Evolutionary conservation across 345 rosid genomes (phyloP).

Genomic region (Eucalyptus tenuipes): DNA sequence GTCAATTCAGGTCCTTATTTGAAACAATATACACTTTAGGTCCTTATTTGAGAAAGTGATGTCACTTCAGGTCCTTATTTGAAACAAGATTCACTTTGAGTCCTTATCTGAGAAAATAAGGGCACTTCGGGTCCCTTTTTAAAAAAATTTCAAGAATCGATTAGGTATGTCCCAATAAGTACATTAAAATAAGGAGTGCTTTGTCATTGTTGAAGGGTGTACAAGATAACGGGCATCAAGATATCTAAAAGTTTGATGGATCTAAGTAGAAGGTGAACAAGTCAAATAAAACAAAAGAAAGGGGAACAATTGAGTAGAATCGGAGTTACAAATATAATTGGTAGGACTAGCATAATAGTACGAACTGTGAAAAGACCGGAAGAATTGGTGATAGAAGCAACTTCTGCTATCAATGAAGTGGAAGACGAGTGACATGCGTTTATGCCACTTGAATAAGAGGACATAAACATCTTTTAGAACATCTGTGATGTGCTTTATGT

Average conservation of each 20-base stretch:
- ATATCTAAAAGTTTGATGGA: too few species aligned
- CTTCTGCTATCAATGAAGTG: fast-evolving
- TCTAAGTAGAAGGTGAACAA: background rate
- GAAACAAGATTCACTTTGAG: too few species aligned
- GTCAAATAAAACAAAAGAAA: background rate
- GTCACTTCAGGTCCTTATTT: too few species aligned
- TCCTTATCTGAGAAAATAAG: too few species aligned
- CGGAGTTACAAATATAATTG: background rate
- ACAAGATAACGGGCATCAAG: fast-evolving
- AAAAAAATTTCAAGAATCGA: too few species aligned
- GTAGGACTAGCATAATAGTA: fast-evolving
- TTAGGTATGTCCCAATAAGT: background rate
- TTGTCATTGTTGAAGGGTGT: background rate
- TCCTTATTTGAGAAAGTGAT: too few species aligned
- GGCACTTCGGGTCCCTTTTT: too few species aligned
- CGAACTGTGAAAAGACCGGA: fast-evolving
- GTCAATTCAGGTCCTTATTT: too few species aligned
- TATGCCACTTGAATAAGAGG: background rate
- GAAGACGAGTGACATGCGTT: fast-evolving
- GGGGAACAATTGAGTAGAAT: fast-evolving
- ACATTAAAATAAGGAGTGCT: background rate
- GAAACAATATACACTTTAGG: too few species aligned
- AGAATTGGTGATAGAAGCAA: fast-evolving
- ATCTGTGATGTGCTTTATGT: too few species aligned
- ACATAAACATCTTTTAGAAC: background rate